These are phyloP conservation scores for Bipolaris cookei DNA, from an alignment of 2,329 filamentous ascomycete genomes.

Conservation along the genomic window DNA sequence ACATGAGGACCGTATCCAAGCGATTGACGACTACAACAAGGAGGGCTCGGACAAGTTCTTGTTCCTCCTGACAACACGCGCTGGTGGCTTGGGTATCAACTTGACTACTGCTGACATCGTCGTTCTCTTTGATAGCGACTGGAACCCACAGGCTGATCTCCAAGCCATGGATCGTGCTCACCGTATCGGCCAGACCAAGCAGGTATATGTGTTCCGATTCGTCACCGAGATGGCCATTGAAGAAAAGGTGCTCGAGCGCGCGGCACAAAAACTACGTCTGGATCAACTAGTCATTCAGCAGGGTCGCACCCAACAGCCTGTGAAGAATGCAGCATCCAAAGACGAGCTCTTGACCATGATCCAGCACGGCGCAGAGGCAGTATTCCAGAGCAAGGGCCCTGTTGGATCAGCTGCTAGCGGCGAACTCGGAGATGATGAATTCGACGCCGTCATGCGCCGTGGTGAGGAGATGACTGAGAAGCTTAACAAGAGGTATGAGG, in stretches of 20 bases:
- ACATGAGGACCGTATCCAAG: slow-evolving; percentile 95
- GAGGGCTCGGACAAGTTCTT: slow-evolving; percentile 87
- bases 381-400: slow-evolving; percentile 78
- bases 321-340: slow-evolving; percentile 91
- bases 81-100: slow-evolving; percentile 96
- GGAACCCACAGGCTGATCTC: slow-evolving; percentile 97
- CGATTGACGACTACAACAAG: slow-evolving; percentile 98
- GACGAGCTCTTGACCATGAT: slow-evolving; percentile 98
- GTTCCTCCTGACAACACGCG: slow-evolving; percentile 92
- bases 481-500: slow-evolving; percentile 93
- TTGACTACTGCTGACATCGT: slow-evolving; percentile 95
- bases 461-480: slow-evolving; percentile 89
- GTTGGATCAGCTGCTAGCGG: slow-evolving; percentile 65
- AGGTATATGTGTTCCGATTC: slow-evolving; percentile 95
- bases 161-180: slow-evolving; percentile 99
- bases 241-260: slow-evolving; percentile 95
- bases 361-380: slow-evolving; percentile 94
- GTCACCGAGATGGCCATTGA: slow-evolving; percentile 98
- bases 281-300: slow-evolving; percentile 99
- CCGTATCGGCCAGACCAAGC: slow-evolving; percentile 97
- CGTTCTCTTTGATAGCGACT: slow-evolving; percentile 95
- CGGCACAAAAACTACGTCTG: slow-evolving; percentile 92
- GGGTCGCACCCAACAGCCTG: slow-evolving; percentile 87
- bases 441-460: slow-evolving; percentile 83
- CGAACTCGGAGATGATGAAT: slow-evolving; percentile 83